Base-by-base conservation (phyloP, 805 yeast genomes). In the Yarrowia sp. region DNA sequence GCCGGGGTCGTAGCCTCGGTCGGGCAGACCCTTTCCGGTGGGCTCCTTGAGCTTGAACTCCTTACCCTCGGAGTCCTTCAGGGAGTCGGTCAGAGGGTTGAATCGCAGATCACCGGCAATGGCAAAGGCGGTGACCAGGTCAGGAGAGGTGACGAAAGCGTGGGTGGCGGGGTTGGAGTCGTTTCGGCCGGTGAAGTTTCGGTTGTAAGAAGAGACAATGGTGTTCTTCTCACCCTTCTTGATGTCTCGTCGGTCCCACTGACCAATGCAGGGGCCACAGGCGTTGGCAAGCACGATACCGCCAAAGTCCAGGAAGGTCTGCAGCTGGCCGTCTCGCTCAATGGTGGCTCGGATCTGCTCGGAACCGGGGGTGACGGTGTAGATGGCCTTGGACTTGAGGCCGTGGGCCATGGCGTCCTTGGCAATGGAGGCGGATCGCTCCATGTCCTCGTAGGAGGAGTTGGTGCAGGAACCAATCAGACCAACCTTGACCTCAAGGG, bases 231-330 rank as follows among this genome's bases (percentile, higher is more conserved):
- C 97, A 79, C 93, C 95, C 85, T 91, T 92, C 84, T 91, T 88
- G 80, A 91, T 87, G 79, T 91, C 93, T 77, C 85, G 90, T 82
- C 98, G 90, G 81, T 93, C 97, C 98, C 98, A 94, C 85, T 94
- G 98, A 77, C 98, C 98, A 78, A 93, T 93, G 86, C 98, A 93
- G 78, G 98, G 98, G 77, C 98, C 98, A 85, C 98, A 94, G 70
- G 98, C 98, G 79, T 94, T 94, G 71, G 98, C 98, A 78, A 94
- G 84, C 69, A 94, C 98, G 71, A 89, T 85, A 79, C 97, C 98
- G 75, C 98, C 98, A 76, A 89, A 90, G 77, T 91, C 92, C 78
- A 89, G 87, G 81, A 94, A 92, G 74, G 95, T 89, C 74, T 89
- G 84, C 74, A 94, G 87, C 80, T 90, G 89, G 72, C 98, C 98